These are phyloP conservation scores for Arbutus unedo DNA, from an alignment of 148 eudicot genomes.

Conservation along the genomic window DNA sequence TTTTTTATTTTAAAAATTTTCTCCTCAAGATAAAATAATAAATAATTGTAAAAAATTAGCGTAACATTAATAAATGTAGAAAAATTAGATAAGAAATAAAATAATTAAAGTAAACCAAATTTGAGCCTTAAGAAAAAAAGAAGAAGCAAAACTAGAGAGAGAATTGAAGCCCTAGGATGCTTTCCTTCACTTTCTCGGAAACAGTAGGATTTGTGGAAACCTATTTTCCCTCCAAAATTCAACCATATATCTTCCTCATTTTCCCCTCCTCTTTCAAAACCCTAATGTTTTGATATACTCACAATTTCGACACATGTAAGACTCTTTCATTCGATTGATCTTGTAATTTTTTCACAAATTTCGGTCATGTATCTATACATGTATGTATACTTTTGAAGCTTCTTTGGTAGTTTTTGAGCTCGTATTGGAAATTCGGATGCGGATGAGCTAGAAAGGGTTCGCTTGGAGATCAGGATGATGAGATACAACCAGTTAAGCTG, in stretches of 20 bases:
- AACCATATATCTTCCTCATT: neutral
- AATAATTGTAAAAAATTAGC: too few species aligned
- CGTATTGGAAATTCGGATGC: neutral
- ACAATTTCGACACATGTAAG: too few species aligned
- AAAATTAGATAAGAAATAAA: too few species aligned
- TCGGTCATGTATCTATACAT: neutral
- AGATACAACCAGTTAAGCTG: conserved; percentile 4
- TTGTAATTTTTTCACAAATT: neutral
- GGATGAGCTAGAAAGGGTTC: conserved; percentile 3
- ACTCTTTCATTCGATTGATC: neutral
- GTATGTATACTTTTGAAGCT: neutral
- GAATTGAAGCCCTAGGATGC: neutral
- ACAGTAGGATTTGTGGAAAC: neutral
- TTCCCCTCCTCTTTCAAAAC: neutral
- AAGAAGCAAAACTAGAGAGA: neutral
- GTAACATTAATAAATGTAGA: too few species aligned
- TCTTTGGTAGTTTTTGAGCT: neutral
- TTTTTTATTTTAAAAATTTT: too few species aligned
- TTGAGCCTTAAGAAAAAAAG: too few species aligned
- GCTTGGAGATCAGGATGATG: neutral
- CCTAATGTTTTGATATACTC: neutral
- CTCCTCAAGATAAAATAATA: too few species aligned
- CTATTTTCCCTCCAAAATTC: conserved; percentile 1
- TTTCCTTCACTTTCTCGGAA: neutral
- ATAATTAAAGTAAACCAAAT: too few species aligned